Evolutionary conservation across 352 stramenopile species (phyloP), one percentile per base, ranked within the genome.

Genomic region (Poterioochromonas sp.): DNA sequence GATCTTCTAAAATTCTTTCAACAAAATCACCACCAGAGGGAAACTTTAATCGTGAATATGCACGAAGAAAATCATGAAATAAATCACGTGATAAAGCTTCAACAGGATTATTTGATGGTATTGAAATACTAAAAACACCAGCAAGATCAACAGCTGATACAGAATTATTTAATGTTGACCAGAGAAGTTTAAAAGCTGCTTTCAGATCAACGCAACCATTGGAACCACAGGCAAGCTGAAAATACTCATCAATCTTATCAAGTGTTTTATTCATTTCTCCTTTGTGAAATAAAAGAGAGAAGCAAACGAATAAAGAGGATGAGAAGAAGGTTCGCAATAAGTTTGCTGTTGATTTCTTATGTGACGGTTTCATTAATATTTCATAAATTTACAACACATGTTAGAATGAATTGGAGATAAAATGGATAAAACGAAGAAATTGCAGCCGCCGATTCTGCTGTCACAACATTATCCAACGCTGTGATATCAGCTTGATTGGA

Each of bases 1-100:
- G 1, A 11, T 76, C 69, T 29, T 76, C 69, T 22, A 76, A 20
- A 5, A 76, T 34, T 40, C 69, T 58, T 26, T 76, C 69, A 3
- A 53, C 11, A 29, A 63, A 76, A 29, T 76, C 69, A 44, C 1
- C 8, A 29, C n/a, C 39, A 2, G 44, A 43, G 26, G 69, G 69
- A 76, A 35, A 76, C 32, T 40, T 58, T 40, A 76, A 11, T 11
- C 69, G 69, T 41, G 69, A 11, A 63, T 44, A 76, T 11, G 35
- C 69, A 22, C n/a, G 5, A 43, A 76, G 32, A 35, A 76, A 76
- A 26, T 76, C 69, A 0, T 35, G 43, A 29, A 76, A 76, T 35
- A 76, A 41, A 3, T 58, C 49, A 18, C 2, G 8, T 11, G 43
- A 34, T 3, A 76, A 29, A 3, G 39, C n/a, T 40, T 76, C 69